Evolutionary conservation across 2,329 filamentous ascomycete species (phyloP), one percentile per base, ranked within the genome.

Genomic region (Cordyceps javanica): DNA sequence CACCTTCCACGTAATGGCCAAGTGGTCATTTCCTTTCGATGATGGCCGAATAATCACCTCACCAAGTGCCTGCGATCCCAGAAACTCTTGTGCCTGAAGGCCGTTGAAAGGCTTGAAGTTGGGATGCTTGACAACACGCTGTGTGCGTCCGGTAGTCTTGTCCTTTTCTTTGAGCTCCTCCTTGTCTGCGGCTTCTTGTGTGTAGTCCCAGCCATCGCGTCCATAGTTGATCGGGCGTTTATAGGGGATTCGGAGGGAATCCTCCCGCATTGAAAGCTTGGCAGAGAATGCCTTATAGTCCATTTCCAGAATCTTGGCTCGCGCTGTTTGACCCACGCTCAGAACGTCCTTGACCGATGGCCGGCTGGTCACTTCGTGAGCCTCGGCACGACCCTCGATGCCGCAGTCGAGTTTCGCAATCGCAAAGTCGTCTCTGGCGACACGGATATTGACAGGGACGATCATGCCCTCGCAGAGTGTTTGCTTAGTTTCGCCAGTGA

Each of bases 1-100:
- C 14, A 99, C 92, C 77, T 99, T 99, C 94, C 94, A 99, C 0
- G 94, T 99, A 48, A 99, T 86, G 8, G 93, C 91, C 57, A 99
- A 79, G 75, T 99, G 94, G 70, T 99, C 94, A 59, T 91, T 89
- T 45, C 94, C 94, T 72, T 96, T 96, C 28, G 91, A 96, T 1
- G 91, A 97, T 3, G 94, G 93, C 45, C 94, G 88, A 67, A 99
- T 97, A 60, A 99, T 91, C 57, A 95, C 88, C 70, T 97, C 94
- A 50, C 94, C 94, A 7, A 87, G 81, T 53, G 88, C 83, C 70
- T 95, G 90, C 14, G 89, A 90, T 42, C 91, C 91, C 32, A 99
- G 82, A 70, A 88, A 97, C 71, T 97, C 91, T 72, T 97, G 91
- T 1, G 94, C 94, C 73, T 97, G 91, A 2, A 86, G 85, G 30